Base-by-base conservation (phyloP, 1,139 yeast genomes). In the Ogataea hybrid region DNA sequence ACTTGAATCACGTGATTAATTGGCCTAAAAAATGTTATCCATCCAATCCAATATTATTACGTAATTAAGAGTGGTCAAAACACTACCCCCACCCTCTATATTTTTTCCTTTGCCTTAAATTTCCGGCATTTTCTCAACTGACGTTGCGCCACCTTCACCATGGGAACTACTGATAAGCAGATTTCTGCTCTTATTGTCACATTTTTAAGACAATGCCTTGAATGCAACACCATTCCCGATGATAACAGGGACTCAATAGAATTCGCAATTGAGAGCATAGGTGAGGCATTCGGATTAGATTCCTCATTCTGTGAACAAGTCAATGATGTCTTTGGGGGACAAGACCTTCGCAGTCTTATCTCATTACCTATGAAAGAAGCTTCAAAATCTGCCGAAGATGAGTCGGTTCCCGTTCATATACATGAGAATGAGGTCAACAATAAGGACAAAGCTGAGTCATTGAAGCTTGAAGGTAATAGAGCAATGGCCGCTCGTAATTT, bases 231-330 rank as follows among this genome's bases (percentile, higher is more conserved):
- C 36, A 76, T 90, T 39, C 69, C 83, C 31, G 85, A 82, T 51
- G 97, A 90, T 54, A 87, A 82, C 59, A 75, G 75, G 46, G 98
- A 92, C 54, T 87, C 97, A n/a, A 74, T 92, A 59, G 97, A 90
- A 52, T 95, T 92, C 39, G 97, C 97, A 52, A 77, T 89, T 57
- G 96, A 87, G 59, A 88, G 97, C 69, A 78, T 92, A 46, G 79
- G 88, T 25, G 97, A 90, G 57, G 90, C 95, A 6, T 92, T 84
- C 63, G 83, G 74, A 44, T 82, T 92, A 25, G 75, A 79, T 49
- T 70, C 71, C 54, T 78, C 70, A 15, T 68, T 68, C 16, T 70
- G 70, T 32, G 59, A 65, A 11, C 55, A 65, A 20, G 61, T 63
- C 27, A 53, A 62, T 20, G 37, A 64, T 5, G 68, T 64, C 44